Evolutionary conservation across 1,284 basidiomycete genomes (phyloP).

Genomic region (Papiliotrema flavescens): DNA sequence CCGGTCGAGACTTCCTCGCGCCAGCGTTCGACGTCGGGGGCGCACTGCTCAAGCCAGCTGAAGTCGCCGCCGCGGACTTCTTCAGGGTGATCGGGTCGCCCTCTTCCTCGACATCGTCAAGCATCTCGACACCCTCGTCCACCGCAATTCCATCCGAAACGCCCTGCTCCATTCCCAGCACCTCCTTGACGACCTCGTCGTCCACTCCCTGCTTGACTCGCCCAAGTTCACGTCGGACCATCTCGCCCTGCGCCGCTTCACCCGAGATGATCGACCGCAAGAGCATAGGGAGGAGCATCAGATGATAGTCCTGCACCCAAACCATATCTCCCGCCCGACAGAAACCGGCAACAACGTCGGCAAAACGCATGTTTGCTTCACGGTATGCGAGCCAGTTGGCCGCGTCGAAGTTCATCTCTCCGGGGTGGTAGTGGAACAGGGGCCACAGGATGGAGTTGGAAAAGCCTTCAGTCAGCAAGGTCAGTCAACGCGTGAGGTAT

Average conservation of each 20-base stretch:
- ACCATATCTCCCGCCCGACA: slow-evolving; percentile 85
- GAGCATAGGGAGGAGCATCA: slow-evolving; percentile 96
- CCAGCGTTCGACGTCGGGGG: slow-evolving; percentile 32
- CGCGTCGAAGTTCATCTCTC: slow-evolving; percentile 99
- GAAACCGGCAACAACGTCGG: slow-evolving; percentile 76
- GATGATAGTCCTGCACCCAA: slow-evolving; percentile 97
- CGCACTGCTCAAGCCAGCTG: slow-evolving; percentile 5
- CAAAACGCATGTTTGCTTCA: slow-evolving; percentile 93
- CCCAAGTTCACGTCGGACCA: slow-evolving; percentile 64
- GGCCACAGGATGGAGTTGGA: slow-evolving; percentile 99
- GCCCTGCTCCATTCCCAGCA: slow-evolving; percentile 41
- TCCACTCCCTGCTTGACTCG: slow-evolving; percentile 71
- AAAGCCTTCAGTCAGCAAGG: slow-evolving; percentile 55
- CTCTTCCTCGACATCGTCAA: slow-evolving; percentile 19
- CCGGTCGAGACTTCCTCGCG: slow-evolving; percentile 26
- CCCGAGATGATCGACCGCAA: slow-evolving; percentile 83
- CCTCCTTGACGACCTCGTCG: slow-evolving; percentile 55
- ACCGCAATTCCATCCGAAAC: slow-evolving; percentile 19
- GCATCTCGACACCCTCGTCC: slow-evolving; percentile 26
- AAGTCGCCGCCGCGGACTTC: too few relatives aligned
- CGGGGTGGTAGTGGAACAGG: slow-evolving; percentile 97
- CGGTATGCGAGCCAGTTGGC: slow-evolving; percentile 97
- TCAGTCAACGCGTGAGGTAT: too few relatives aligned
- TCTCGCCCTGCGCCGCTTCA: slow-evolving; percentile 58
- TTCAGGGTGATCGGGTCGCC: slow-evolving; percentile 1